These are phyloP conservation scores for Leishmania lainsoni DNA, from an alignment of 208 protist species.

Conservation along the genomic window DNA sequence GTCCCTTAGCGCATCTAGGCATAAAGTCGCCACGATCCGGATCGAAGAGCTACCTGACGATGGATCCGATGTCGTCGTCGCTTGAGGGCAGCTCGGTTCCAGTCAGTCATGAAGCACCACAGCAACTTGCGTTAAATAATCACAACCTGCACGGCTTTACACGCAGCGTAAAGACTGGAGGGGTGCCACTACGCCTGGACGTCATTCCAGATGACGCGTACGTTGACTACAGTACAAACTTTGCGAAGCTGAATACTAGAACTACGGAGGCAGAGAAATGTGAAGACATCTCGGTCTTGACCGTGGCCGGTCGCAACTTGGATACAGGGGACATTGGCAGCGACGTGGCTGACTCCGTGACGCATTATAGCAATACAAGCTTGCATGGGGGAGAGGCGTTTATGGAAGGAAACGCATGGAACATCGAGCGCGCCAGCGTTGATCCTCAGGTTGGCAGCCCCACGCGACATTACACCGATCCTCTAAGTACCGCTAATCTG, in stretches of 20 bases:
- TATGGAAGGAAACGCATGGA: constrained; percentile 35
- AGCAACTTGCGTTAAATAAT: constrained; percentile 47
- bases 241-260: not conserved
- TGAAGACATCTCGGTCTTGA: constrained; percentile 21
- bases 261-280: not conserved
- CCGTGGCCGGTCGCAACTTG: constrained; percentile 14
- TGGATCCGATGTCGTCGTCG: constrained; percentile 1
- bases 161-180: constrained; percentile 30
- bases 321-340: constrained; percentile 26
- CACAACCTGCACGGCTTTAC: constrained; percentile 51
- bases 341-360: constrained; percentile 18
- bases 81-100: constrained; percentile 3
- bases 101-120: constrained; percentile 10
- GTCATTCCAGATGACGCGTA: constrained; percentile 31
- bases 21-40: constrained; percentile 12
- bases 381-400: constrained; percentile 15
- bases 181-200: constrained; percentile 49
- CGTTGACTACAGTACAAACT: constrained; percentile 16
- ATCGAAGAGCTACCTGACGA: constrained; percentile 19
- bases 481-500: constrained; percentile 53
- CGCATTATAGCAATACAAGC: constrained; percentile 25
- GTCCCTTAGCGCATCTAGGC: constrained; percentile 5
- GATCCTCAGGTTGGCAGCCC: constrained; percentile 38
- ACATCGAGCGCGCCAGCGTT: constrained; percentile 41
- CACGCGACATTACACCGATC: constrained; percentile 27